These are phyloP conservation scores for Epichloe aotearoae DNA, from an alignment of 2,329 filamentous ascomycete genomes.

Conservation along the genomic window DNA sequence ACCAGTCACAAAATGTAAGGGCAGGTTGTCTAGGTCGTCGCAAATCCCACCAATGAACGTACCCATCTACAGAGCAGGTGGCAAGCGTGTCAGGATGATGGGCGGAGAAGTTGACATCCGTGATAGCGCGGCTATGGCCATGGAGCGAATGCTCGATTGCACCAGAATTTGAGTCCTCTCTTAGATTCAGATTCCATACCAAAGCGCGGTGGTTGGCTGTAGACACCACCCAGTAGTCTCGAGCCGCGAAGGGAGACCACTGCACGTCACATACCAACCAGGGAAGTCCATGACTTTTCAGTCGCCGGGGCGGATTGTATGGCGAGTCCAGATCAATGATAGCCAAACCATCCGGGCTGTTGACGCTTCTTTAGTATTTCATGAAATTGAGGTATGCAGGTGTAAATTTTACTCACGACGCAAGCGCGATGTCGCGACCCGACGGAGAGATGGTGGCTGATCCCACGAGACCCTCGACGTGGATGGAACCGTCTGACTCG, in stretches of 20 bases:
- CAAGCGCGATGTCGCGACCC: conserved; percentile 79
- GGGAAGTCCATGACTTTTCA: conserved; percentile 70
- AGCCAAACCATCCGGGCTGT: conserved; percentile 67
- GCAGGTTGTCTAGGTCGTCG: conserved; percentile 59
- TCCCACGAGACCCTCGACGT: conserved; percentile 68
- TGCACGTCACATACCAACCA: conserved; percentile 95
- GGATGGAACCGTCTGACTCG: conserved; percentile 70
- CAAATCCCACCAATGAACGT: conserved; percentile 86
- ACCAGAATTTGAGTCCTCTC: conserved; percentile 55
- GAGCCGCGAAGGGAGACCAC: conserved; percentile 84
- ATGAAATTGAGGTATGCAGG: conserved; percentile 12
- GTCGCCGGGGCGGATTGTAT: conserved; percentile 71
- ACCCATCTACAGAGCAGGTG: conserved; percentile 86
- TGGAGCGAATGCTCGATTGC: conserved; percentile 80
- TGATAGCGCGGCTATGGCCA: conserved; percentile 74
- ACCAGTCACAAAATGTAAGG: conserved; percentile 82
- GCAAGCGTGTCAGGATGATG: conserved; percentile 81
- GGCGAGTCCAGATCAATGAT: conserved; percentile 88
- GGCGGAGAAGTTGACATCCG: conserved; percentile 91
- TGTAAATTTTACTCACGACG: conserved; percentile 41
- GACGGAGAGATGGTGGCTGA: conserved; percentile 89
- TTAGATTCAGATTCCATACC: conserved; percentile 80
- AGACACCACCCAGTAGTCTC: conserved; percentile 87
- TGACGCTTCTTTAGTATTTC: background rate
- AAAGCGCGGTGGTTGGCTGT: conserved; percentile 90